Percentiles rank a stretch among this genome's conserved stretches.
These are phyloP conservation scores for Pyrus hybrid DNA, from an alignment of 331 rosid genomes.

Conservation along the genomic window DNA sequence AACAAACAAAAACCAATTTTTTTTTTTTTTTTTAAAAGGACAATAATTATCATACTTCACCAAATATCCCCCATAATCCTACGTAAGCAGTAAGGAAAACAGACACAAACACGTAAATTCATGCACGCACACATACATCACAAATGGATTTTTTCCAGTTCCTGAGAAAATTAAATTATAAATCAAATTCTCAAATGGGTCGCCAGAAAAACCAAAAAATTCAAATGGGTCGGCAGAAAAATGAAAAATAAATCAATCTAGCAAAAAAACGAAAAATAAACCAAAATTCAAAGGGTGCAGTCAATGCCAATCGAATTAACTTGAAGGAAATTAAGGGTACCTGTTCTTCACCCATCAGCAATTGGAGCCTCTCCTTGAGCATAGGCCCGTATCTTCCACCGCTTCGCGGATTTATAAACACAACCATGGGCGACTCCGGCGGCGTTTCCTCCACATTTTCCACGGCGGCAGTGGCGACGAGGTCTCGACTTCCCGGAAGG, in stretches of 20 bases:
- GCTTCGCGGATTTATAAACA: slow-evolving; percentile 70
- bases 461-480: not conserved
- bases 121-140: not conserved
- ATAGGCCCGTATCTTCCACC: slow-evolving; percentile 87
- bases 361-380: slow-evolving; percentile 79
- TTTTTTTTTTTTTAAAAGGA: no score
- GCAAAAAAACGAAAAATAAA: not conserved
- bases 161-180: not conserved
- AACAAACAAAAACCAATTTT: no score
- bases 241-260: no score
- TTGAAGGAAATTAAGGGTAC: slow-evolving; percentile 14
- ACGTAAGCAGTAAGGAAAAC: not conserved
- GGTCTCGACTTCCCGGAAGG: slow-evolving; percentile 13
- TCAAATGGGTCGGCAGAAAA: not conserved
- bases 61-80: not conserved
- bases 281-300: not conserved
- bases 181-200: not conserved
- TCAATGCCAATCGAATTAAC: not conserved
- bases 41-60: not conserved
- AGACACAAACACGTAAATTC: not conserved
- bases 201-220: not conserved
- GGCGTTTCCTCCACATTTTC: slow-evolving; percentile 15
- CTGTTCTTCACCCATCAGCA: slow-evolving; percentile 83
- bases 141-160: not conserved
- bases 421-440: slow-evolving; percentile 67